These are phyloP conservation scores for Aethionema arabicum DNA, from an alignment of 345 rosid species.

Conservation along the genomic window DNA sequence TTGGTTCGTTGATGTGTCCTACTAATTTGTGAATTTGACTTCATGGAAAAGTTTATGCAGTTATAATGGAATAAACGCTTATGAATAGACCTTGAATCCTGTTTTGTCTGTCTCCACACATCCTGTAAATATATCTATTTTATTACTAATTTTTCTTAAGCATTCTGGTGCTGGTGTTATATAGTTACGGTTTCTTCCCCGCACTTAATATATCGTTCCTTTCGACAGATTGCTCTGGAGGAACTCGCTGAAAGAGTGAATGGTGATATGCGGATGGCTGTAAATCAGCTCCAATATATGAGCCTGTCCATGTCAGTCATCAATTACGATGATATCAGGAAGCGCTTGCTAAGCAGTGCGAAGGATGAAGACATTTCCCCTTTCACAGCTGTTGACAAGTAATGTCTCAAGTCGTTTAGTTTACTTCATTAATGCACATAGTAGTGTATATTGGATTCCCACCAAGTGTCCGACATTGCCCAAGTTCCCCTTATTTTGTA, in stretches of 20 bases:
- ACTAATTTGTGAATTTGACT: slow-evolving; percentile 17
- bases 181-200: slow-evolving; percentile 21
- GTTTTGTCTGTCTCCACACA: slow-evolving; percentile 21
- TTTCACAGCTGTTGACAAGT: slow-evolving; percentile 97
- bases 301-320: slow-evolving; percentile 83
- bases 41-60: slow-evolving; percentile 17
- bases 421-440: slow-evolving; percentile 19
- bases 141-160: slow-evolving; percentile 22
- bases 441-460: slow-evolving; percentile 14
- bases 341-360: slow-evolving; percentile 76
- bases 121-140: slow-evolving; percentile 11
- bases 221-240: slow-evolving; percentile 77
- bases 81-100: slow-evolving; percentile 6
- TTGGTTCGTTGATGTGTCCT: background rate
- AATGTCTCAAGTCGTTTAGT: slow-evolving; percentile 36
- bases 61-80: slow-evolving; percentile 2
- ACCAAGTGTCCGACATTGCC: slow-evolving; percentile 20
- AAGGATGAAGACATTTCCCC: slow-evolving; percentile 99
- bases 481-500: background rate
- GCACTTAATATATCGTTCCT: background rate
- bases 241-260: slow-evolving; percentile 94
- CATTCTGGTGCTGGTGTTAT: slow-evolving; percentile 19
- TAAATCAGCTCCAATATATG: slow-evolving; percentile 94
- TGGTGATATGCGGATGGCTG: slow-evolving; percentile 96
- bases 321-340: slow-evolving; percentile 85